Evolutionary conservation across 2,329 filamentous ascomycete genomes (phyloP).

Genomic region (Talaromyces sp.): DNA sequence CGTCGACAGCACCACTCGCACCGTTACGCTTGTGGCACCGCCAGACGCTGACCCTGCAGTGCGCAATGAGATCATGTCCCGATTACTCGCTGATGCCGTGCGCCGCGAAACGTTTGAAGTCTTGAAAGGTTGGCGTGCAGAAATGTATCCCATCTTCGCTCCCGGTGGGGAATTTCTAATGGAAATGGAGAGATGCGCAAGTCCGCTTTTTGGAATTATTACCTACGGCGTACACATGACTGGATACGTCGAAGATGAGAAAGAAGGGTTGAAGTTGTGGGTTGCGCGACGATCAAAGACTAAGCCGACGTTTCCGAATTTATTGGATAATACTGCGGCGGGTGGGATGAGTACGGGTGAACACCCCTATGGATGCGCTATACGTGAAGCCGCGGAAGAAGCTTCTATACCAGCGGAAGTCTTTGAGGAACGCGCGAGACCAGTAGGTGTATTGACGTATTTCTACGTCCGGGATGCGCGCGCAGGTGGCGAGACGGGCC

Average conservation of each 20-base stretch:
- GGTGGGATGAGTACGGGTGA: conserved; percentile 81
- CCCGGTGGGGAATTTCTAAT: conserved; percentile 60
- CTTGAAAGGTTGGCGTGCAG: conserved; percentile 75
- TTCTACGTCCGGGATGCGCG: conserved; percentile 73
- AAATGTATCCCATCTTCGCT: conserved; percentile 75
- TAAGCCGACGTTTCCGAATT: conserved; percentile 86
- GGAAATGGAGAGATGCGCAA: conserved; percentile 73
- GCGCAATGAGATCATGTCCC: conserved; percentile 58
- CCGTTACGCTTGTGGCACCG: conserved; percentile 60
- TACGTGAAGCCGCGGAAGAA: conserved; percentile 87
- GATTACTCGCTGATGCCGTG: conserved; percentile 67
- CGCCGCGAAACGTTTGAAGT: conserved; percentile 70
- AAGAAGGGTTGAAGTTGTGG: conserved; percentile 72
- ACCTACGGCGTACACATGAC: conserved; percentile 82
- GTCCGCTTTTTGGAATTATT: conserved; percentile 70
- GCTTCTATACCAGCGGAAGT: conserved; percentile 72
- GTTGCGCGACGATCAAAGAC: conserved; percentile 70
- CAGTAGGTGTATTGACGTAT: conserved; percentile 75
- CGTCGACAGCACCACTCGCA: conserved; percentile 60
- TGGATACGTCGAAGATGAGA: conserved; percentile 60
- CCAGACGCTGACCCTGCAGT: conserved; percentile 58
- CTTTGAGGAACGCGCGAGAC: conserved; percentile 60
- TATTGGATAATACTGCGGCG: conserved; percentile 93
- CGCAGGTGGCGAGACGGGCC: conserved; percentile 74
- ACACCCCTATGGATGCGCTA: conserved; percentile 73